Evolutionary conservation across 176 grass and related monocot species (phyloP), one percentile per base, ranked within the genome.

Genomic region (Hordeum vulgare): DNA sequence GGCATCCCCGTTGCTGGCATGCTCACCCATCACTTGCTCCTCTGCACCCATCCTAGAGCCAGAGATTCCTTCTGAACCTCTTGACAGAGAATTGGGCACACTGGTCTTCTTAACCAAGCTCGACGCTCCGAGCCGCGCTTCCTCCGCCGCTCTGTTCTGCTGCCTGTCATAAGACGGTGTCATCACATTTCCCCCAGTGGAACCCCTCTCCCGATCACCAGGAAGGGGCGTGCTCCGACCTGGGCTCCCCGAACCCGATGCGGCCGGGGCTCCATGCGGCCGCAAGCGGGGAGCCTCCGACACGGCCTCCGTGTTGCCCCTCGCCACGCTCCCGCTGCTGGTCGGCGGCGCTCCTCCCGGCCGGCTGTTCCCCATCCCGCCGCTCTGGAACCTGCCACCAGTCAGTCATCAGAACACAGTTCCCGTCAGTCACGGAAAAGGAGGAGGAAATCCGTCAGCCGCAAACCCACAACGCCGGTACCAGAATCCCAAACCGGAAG

Each of bases 321-420:
- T 75, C 24, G 39, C 7, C 15, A 5, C 11, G 35, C 9, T 27
- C 65, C 35, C n/a, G 2, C 66, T 40, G 66, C 20, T 80, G 3
- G 76, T 74, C 11, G 34, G 23, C 14, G 57, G 11, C 14, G 74
- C 39, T 12, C 62, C 69, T 67, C 78, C 61, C 0, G 93, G 77
- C 53, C 82, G 80, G 84, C 76, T 54, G 33, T 25, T 86, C 29
- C 40, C 57, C 93, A 95, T 94, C 42, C 29, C 39, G 26, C 66
- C 9, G 11, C 64, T 54, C 47, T 60, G 59, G 39, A 10, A 39
- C 23, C 11, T 70, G 5, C 21, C n/a, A 71, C 9, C 56, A 57
- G 24, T 9, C 12, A 49, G 34, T 14, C 9, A 61, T 70, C 10
- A n/a, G 25, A 33, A 33, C 31, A 4, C 29, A 87, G 71, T 39